These are phyloP conservation scores for Pythium utonaiense DNA, from an alignment of 352 stramenopile genomes.

Conservation along the genomic window DNA sequence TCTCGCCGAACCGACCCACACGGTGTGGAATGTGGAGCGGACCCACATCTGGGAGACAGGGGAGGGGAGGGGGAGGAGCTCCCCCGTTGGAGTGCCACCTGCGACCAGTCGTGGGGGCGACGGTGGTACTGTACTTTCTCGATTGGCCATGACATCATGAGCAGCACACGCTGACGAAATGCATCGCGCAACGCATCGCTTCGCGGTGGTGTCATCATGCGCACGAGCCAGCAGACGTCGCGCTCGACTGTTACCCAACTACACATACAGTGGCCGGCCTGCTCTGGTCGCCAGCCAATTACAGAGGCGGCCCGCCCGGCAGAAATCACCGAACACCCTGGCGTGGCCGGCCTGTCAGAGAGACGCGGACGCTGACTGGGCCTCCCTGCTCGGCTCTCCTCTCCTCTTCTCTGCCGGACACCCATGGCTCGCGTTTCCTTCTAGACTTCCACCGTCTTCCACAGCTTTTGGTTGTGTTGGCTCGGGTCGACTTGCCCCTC, in stretches of 20 bases:
- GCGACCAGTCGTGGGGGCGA: slow-evolving; percentile 15
- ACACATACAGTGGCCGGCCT: too few species aligned
- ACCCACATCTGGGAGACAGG: background rate
- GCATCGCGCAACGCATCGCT: background rate
- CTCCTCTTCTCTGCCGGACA: background rate
- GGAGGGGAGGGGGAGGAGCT: too few species aligned
- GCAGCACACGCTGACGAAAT: background rate
- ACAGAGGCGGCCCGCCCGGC: background rate
- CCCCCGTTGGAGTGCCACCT: slow-evolving; percentile 2
- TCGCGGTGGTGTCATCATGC: background rate
- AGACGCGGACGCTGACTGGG: background rate
- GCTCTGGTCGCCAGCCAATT: background rate
- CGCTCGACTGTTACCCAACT: too few species aligned
- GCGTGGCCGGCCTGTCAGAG: background rate
- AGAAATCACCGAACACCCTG: background rate
- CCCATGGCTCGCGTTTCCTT: background rate
- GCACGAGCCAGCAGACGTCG: background rate
- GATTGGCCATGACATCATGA: slow-evolving; percentile 50
- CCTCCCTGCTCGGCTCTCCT: too few species aligned
- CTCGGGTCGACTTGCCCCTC: too few species aligned
- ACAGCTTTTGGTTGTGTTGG: too few species aligned
- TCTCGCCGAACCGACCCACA: too few species aligned
- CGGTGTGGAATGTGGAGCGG: slow-evolving; percentile 7
- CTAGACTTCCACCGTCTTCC: background rate
- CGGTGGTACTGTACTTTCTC: too few species aligned